Base-by-base conservation (phyloP, 1,284 basidiomycete species). In the Moniliophthora roreri region DNA sequence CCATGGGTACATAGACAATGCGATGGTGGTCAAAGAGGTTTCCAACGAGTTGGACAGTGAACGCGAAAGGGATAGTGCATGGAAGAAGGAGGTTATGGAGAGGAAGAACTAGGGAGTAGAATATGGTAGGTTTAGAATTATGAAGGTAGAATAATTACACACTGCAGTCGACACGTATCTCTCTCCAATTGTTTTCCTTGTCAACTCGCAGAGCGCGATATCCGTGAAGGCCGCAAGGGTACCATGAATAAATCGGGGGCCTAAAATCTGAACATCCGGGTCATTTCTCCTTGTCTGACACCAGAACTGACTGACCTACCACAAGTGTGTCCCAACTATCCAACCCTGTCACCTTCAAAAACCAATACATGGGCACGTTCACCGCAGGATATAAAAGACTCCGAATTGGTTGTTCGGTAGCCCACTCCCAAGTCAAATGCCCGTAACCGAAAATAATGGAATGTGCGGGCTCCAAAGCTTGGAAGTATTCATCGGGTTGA, bases 401-500 rank as follows among this genome's bases (percentile, higher is more conserved):
- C 54, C 87, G 79, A 61, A 91, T 83, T 8, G 87, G 85, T n/a
- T 70, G 69, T 4, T 80, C 69, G 52, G 82, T 75, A 20, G 82
- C 72, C 97, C 97, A 99, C 75, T 99, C 97, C 97, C 97, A 99
- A 24, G 95, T 98, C 36, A 93, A 76, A 63, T 89, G 83, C 1
- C 95, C 97, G 69, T 93, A 94, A 28, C 94, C 94, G 68, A 93
- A 99, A 51, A 96, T 92, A 41, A 88, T 70, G 50, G 78, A 77
- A 67, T 98, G 91, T 0, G 97, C 97, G 26, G 94, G 89, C 67
- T 99, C 97, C 39, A 97, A 80, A 8, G 94, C 84, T 67, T 99
- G 97, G 64, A 89, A 98, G 71, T 93, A 97, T 72, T 99, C 97
- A 71, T 99, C 97, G 1, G 97, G 96, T 68, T 98, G 95, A 68